These are phyloP conservation scores for Leccinum obscurum DNA, from an alignment of 768 basidiomycete genomes.

Conservation along the genomic window DNA sequence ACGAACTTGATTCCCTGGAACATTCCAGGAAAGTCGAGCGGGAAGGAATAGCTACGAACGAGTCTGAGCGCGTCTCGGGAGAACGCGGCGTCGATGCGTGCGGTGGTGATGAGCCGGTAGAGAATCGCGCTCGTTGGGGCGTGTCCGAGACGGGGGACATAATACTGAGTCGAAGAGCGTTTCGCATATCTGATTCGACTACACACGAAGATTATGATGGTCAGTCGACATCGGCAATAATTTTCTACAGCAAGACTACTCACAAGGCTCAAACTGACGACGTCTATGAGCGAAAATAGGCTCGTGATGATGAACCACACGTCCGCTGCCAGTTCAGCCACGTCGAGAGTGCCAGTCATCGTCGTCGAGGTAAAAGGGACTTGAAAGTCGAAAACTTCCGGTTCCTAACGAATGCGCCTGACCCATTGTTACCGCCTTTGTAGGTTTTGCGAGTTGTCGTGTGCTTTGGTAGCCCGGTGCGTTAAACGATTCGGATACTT, in stretches of 20 bases:
- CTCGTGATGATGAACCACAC: too few species aligned
- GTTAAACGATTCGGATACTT: too few species aligned
- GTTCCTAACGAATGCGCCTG: not conserved
- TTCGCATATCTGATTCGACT: conserved; percentile 24
- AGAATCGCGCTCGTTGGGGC: too few species aligned
- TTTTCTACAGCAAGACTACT: conserved; percentile 6
- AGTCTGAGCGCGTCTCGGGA: not conserved
- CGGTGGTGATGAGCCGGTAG: conserved; percentile 23
- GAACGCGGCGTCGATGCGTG: conserved; percentile 25
- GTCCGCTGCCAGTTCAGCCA: too few species aligned
- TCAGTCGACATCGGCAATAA: too few species aligned
- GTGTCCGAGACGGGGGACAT: conserved; percentile 28
- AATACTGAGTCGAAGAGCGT: conserved; percentile 21
- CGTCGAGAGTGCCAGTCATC: not conserved
- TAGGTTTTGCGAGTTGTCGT: too few species aligned
- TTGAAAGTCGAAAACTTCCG: not conserved
- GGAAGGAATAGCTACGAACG: conserved; percentile 16
- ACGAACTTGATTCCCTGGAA: conserved; percentile 34
- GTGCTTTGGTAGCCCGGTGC: too few species aligned
- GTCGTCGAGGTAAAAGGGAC: not conserved
- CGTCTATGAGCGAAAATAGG: too few species aligned
- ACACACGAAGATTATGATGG: not conserved
- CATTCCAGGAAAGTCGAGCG: conserved; percentile 30
- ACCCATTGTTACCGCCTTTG: not conserved
- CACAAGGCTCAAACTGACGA: conserved; percentile 7